phyloP scores from a whole-genome alignment of 805 yeast species.

The Pichia cabralensis region DNA sequence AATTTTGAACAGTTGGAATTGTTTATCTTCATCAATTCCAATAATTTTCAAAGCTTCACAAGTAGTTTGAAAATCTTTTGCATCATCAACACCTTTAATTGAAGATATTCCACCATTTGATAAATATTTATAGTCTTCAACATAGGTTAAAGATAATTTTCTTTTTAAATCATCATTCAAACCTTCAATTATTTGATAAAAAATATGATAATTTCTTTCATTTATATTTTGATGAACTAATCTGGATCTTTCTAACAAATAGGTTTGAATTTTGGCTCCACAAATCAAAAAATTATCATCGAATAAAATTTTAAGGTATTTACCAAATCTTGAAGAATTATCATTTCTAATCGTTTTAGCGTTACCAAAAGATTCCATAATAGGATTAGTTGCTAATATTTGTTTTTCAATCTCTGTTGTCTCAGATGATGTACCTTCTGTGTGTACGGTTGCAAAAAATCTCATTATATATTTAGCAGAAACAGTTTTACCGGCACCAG shows the following conservation, averaged over 20 bases:
- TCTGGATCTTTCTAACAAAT: conserved; percentile 85
- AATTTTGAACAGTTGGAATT: conserved; percentile 60
- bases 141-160: conserved; percentile 48
- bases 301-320: conserved; percentile 84
- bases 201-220: conserved; percentile 92
- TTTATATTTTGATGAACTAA: conserved; percentile 79
- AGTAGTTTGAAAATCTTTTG: conserved; percentile 65
- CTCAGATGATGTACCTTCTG: conserved; percentile 41
- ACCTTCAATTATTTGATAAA: conserved; percentile 82
- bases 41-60: conserved; percentile 67
- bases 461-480: conserved; percentile 96
- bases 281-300: conserved; percentile 65
- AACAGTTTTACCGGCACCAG: conserved; percentile 98
- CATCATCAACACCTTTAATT: conserved; percentile 75
- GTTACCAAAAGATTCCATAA: conserved; percentile 97
- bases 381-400: conserved; percentile 92
- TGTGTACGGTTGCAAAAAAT: conserved; percentile 88
- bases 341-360: conserved; percentile 96
- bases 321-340: conserved; percentile 96
- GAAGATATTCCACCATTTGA: conserved; percentile 72
- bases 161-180: conserved; percentile 45
- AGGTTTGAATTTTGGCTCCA: conserved; percentile 92
- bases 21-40: conserved; percentile 55
- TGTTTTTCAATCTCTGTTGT: conserved; percentile 69
- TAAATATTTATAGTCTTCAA: conserved; percentile 66